Percentiles rank a stretch among this genome's conserved stretches.
phyloP scores from a whole-genome alignment of 129 eudicot species.

The Erigeron canadensis region DNA sequence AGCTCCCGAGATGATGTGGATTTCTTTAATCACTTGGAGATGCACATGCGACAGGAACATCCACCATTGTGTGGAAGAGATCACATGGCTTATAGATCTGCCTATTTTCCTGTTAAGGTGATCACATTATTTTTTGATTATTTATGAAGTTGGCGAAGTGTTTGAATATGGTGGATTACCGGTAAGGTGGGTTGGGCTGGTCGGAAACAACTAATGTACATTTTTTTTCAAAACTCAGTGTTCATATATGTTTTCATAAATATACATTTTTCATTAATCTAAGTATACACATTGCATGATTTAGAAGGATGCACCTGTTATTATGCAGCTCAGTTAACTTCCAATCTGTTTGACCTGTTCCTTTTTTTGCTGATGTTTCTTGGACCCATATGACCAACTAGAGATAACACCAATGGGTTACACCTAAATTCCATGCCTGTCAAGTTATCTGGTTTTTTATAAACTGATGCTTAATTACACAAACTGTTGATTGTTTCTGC shows the following conservation, averaged over 20 bases:
- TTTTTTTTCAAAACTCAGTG: no score
- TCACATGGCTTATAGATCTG: constrained; percentile 96
- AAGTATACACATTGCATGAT: no score
- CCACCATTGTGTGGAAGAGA: constrained; percentile 99
- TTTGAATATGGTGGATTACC: not conserved
- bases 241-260: no score
- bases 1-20: constrained; percentile 98
- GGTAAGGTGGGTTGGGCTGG: no score
- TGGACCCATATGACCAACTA: not conserved
- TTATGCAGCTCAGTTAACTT: not conserved
- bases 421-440: not conserved
- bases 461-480: constrained; percentile 12
- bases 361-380: not conserved
- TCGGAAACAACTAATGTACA: no score
- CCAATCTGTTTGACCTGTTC: not conserved
- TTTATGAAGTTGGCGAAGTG: not conserved
- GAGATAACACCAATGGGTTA: no score
- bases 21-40: constrained; percentile 96
- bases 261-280: no score
- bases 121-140: not conserved
- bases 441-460: not conserved
- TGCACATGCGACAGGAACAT: constrained; percentile 97
- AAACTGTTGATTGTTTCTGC: constrained; percentile 25
- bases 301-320: not conserved
- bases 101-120: constrained; percentile 98